phyloP scores from a whole-genome alignment of 257 asterid species.

The Paraleonurus japonicus region DNA sequence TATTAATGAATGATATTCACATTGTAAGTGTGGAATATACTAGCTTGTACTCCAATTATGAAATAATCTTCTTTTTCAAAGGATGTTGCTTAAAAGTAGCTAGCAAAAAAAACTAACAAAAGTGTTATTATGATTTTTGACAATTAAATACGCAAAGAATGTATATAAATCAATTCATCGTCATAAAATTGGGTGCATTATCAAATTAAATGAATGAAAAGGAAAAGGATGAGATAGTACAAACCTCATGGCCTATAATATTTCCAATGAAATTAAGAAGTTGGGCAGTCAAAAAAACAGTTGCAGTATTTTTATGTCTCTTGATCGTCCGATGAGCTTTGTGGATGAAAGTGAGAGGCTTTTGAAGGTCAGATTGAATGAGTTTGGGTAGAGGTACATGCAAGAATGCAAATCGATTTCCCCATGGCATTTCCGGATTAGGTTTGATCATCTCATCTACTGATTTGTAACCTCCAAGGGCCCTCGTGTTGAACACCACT shows the following conservation, averaged over 20 bases:
- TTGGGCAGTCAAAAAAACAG: conserved; percentile 43
- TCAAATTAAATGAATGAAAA: background rate
- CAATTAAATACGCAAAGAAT: too few species aligned
- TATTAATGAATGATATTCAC: too few species aligned
- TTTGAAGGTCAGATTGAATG: background rate
- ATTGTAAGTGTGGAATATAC: too few species aligned
- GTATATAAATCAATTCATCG: too few species aligned
- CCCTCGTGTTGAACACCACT: conserved; percentile 63
- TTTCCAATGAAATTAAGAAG: conserved; percentile 41
- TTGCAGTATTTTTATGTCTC: conserved; percentile 50
- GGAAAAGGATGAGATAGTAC: background rate
- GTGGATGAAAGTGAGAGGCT: conserved; percentile 47
- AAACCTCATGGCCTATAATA: conserved; percentile 60
- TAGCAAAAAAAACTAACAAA: too few species aligned
- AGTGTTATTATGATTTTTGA: too few species aligned
- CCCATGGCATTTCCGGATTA: conserved; percentile 59
- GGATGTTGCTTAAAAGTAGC: too few species aligned
- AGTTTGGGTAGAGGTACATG: conserved; percentile 49
- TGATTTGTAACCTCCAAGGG: conserved; percentile 55
- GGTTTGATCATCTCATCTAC: conserved; percentile 64
- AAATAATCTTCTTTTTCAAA: too few species aligned
- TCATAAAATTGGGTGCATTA: too few species aligned
- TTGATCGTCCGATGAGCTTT: conserved; percentile 45
- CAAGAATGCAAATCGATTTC: conserved; percentile 60
- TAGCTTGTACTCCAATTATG: too few species aligned